Conservation (phyloP, 371 early-diverging fungal genomes). For the Syncephalastrum sp. region DNA sequence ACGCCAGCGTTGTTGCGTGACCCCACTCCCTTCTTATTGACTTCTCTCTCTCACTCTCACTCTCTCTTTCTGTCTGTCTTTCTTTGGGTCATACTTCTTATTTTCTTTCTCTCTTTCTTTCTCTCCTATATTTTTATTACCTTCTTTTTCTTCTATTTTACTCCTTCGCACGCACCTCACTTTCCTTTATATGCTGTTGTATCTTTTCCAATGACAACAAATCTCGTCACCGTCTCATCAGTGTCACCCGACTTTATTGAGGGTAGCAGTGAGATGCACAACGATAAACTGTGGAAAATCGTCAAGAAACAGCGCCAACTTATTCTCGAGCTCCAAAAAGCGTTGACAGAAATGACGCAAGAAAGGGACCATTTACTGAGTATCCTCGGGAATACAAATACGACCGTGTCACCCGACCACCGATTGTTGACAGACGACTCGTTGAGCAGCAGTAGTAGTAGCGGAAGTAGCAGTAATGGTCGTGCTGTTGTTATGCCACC, state of each 20-base stretch:
- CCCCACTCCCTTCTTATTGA: conserved; percentile 4
- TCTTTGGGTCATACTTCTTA: conserved; percentile 1
- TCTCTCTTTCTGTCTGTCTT: conserved; percentile 1
- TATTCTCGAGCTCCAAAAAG: conserved; percentile 64
- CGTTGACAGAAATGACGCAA: conserved; percentile 30
- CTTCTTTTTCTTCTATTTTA: conserved; percentile 3
- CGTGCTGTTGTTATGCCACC: conserved; percentile 14
- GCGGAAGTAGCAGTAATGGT: conserved; percentile 10
- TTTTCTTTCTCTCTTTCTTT: conserved; percentile 4
- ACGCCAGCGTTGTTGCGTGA: neutral
- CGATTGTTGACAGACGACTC: neutral
- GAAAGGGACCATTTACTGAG: conserved; percentile 47
- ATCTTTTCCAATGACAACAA: conserved; percentile 8
- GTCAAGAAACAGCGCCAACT: conserved; percentile 79
- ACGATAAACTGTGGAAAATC: conserved; percentile 82
- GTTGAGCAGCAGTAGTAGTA: conserved; percentile 6
- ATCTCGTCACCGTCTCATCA: neutral
- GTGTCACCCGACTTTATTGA: too few relatives aligned
- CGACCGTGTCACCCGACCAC: conserved; percentile 9
- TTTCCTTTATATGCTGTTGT: conserved; percentile 9
- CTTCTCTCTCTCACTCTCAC: conserved; percentile 2
- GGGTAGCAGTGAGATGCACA: conserved; percentile 40
- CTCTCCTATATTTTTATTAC: conserved; percentile 3
- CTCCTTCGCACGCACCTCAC: neutral
- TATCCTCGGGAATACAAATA: conserved; percentile 11